Percentiles rank a stretch among this genome's conserved stretches.
Evolutionary conservation across 139 green algal species (phyloP).

Genomic region (Closterium sp.): DNA sequence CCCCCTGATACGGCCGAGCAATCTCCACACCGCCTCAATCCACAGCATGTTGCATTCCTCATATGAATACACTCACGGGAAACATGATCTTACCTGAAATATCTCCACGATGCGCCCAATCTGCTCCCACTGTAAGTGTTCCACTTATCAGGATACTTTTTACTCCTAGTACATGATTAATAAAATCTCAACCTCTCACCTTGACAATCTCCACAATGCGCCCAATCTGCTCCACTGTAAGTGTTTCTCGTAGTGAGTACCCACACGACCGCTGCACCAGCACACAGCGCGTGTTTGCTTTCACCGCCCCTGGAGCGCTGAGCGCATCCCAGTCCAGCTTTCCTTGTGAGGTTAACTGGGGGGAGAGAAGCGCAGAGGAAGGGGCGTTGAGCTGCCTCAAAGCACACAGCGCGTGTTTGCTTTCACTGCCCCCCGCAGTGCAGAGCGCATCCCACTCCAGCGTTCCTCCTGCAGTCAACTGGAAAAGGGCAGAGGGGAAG

Average conservation of each 20-base stretch:
- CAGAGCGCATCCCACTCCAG: too few relatives aligned
- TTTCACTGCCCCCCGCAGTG: too few relatives aligned
- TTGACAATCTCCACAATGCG: constrained; percentile 42
- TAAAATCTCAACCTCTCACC: not conserved
- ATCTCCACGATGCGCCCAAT: constrained; percentile 55
- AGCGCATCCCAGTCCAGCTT: constrained; percentile 58
- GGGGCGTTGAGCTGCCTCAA: too few relatives aligned
- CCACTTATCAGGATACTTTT: constrained; percentile 58
- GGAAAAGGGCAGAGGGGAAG: not conserved
- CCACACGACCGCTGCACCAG: constrained; percentile 94
- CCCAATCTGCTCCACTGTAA: constrained; percentile 80
- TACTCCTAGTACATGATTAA: too few relatives aligned
- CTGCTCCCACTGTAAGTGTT: constrained; percentile 80
- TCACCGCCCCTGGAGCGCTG: constrained; percentile 55
- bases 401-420: too few relatives aligned
- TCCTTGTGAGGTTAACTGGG: not conserved
- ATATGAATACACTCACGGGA: too few relatives aligned
- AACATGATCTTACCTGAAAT: constrained; percentile 21
- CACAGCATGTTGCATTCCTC: too few relatives aligned
- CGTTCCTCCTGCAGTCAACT: too few relatives aligned
- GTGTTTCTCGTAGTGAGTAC: constrained; percentile 81
- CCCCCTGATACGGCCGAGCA: too few relatives aligned
- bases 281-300: constrained; percentile 66
- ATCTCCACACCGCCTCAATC: too few relatives aligned
- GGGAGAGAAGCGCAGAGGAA: not conserved